phyloP scores from a whole-genome alignment of 805 yeast genomes.

The Jamesozyma spencerorum region DNA sequence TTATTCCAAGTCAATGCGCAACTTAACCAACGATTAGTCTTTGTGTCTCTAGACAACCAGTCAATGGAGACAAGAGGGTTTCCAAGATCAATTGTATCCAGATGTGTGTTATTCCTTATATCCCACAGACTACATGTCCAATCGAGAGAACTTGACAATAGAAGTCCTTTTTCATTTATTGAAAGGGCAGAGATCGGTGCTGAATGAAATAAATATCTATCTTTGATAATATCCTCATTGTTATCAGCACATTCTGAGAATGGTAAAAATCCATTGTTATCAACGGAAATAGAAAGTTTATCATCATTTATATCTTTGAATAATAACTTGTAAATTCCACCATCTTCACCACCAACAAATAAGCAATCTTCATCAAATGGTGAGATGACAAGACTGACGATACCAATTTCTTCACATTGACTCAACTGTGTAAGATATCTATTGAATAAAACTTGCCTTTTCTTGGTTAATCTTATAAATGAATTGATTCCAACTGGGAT shows the following conservation, averaged over 20 bases:
- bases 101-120: conserved; percentile 6
- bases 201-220: conserved; percentile 13
- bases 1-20: conserved; percentile 12
- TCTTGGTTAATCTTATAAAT: neutral
- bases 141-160: conserved; percentile 20
- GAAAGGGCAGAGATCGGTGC: conserved; percentile 14
- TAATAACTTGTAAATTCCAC: conserved; percentile 21
- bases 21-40: conserved; percentile 2
- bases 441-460: neutral
- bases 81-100: conserved; percentile 14
- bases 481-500: neutral
- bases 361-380: conserved; percentile 15
- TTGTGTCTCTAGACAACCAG: conserved; percentile 8
- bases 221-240: neutral
- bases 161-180: conserved; percentile 10
- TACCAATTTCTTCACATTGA: conserved; percentile 3
- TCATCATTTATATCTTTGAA: conserved; percentile 6
- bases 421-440: neutral
- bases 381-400: conserved; percentile 6
- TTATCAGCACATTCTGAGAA: neutral
- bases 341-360: conserved; percentile 22
- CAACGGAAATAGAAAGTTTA: conserved; percentile 5
- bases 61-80: conserved; percentile 12
- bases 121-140: conserved; percentile 25
- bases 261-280: conserved; percentile 22